Conservation (phyloP, 805 yeast species). For the Lachancea quebecensis region DNA sequence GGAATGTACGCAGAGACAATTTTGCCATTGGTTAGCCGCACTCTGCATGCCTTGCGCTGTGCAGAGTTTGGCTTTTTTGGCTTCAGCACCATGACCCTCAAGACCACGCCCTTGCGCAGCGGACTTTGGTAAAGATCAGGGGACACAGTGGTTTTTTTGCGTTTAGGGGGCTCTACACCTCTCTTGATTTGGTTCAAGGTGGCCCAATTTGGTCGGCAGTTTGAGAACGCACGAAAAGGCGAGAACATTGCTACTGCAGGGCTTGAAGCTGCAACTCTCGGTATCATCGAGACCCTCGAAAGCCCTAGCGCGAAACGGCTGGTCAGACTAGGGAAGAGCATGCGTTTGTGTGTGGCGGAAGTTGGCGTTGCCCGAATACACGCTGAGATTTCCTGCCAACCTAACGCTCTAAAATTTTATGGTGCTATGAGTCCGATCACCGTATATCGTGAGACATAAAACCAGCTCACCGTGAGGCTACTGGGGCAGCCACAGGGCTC, state of each 20-base stretch:
- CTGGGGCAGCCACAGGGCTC: too few relatives aligned
- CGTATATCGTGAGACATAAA: too few relatives aligned
- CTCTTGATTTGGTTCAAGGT: constrained; percentile 72
- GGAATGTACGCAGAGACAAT: constrained; percentile 90
- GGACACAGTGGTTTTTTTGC: constrained; percentile 46
- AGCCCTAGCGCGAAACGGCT: not conserved
- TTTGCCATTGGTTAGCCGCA: constrained; percentile 82
- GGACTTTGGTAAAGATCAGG: constrained; percentile 85
- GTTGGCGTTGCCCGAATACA: too few relatives aligned
- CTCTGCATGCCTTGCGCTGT: constrained; percentile 94
- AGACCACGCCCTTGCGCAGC: constrained; percentile 85
- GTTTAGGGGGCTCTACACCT: constrained; percentile 49
- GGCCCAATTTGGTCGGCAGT: constrained; percentile 35
- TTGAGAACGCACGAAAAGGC: constrained; percentile 8
- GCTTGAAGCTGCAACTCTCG: not conserved
- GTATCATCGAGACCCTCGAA: not conserved
- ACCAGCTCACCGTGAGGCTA: too few relatives aligned
- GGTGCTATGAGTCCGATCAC: too few relatives aligned
- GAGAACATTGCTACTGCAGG: not conserved
- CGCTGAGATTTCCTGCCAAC: not conserved
- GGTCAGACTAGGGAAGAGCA: not conserved
- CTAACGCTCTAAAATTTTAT: not conserved
- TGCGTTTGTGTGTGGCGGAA: not conserved
- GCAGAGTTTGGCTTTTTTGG: constrained; percentile 99
- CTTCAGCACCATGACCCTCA: constrained; percentile 88